Evolutionary conservation across 306 rosid genomes (phyloP).

Genomic region (Vigna hirtella): DNA sequence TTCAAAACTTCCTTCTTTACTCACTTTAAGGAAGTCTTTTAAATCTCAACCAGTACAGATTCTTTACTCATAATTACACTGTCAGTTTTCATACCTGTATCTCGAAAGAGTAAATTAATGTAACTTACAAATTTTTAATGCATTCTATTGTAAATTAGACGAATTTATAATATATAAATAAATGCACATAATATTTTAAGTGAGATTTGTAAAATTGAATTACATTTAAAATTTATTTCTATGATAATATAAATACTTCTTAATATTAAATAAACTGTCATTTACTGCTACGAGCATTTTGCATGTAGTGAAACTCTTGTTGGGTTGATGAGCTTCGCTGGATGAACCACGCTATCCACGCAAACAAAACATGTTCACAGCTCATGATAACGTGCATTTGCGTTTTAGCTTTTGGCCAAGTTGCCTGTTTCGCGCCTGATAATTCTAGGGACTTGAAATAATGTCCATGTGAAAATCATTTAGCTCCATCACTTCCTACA

Average conservation of each 20-base stretch:
- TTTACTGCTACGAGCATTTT: neutral
- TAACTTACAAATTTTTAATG: no score
- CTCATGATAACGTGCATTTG: conserved; percentile 35
- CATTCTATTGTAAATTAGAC: no score
- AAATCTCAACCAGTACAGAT: neutral
- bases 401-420: neutral
- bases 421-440: conserved; percentile 11
- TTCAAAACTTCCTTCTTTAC: neutral
- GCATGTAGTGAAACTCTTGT: neutral
- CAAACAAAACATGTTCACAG: conserved; percentile 30
- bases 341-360: neutral
- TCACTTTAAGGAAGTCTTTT: neutral
- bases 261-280: no score
- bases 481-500: no score
- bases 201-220: no score
- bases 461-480: neutral
- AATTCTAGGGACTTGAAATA: neutral
- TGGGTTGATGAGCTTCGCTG: neutral
- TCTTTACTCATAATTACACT: conserved; percentile 24
- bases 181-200: no score
- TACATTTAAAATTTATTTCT: no score
- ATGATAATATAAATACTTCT: no score
- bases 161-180: no score
- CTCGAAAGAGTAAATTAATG: neutral
- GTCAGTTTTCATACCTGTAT: conserved; percentile 5